Evolutionary conservation across 2,329 filamentous ascomycete species (phyloP).

Genomic region (Colletotrichum magnum): DNA sequence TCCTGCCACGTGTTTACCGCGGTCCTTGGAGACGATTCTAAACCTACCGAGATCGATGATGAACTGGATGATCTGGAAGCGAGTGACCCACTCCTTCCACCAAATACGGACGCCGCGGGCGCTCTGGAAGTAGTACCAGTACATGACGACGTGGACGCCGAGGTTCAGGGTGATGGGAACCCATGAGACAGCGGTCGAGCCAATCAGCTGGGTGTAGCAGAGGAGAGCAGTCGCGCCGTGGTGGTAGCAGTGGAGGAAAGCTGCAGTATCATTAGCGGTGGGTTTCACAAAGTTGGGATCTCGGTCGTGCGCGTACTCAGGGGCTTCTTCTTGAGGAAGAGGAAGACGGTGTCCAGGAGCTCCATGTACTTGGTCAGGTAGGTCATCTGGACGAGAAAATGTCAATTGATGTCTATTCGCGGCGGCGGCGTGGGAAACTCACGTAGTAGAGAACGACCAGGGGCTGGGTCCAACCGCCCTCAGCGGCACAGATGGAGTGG

Average conservation of each 20-base stretch:
- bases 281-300: slow-evolving; percentile 20
- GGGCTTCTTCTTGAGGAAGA: slow-evolving; percentile 99
- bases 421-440: slow-evolving; percentile 55
- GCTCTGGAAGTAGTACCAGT: slow-evolving; percentile 99
- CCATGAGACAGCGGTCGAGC: slow-evolving; percentile 94
- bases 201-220: slow-evolving; percentile 97
- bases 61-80: slow-evolving; percentile 97
- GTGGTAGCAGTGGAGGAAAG: slow-evolving; percentile 99
- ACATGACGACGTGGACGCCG: slow-evolving; percentile 97
- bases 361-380: slow-evolving; percentile 99
- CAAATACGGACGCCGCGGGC: slow-evolving; percentile 95
- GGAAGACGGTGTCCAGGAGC: slow-evolving; percentile 93
- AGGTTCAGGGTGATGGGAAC: slow-evolving; percentile 94
- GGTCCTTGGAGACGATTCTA: background rate
- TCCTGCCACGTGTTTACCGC: slow-evolving; percentile 2
- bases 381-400: slow-evolving; percentile 76
- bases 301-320: slow-evolving; percentile 71
- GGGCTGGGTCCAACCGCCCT: slow-evolving; percentile 94
- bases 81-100: slow-evolving; percentile 99
- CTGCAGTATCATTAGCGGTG: slow-evolving; percentile 56
- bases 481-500: slow-evolving; percentile 84
- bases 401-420: slow-evolving; percentile 24
- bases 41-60: slow-evolving; percentile 92
- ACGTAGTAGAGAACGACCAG: slow-evolving; percentile 98
- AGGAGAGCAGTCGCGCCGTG: slow-evolving; percentile 96